Evolutionary conservation across 768 basidiomycete species (phyloP).

Genomic region (Amyloporia xantha): DNA sequence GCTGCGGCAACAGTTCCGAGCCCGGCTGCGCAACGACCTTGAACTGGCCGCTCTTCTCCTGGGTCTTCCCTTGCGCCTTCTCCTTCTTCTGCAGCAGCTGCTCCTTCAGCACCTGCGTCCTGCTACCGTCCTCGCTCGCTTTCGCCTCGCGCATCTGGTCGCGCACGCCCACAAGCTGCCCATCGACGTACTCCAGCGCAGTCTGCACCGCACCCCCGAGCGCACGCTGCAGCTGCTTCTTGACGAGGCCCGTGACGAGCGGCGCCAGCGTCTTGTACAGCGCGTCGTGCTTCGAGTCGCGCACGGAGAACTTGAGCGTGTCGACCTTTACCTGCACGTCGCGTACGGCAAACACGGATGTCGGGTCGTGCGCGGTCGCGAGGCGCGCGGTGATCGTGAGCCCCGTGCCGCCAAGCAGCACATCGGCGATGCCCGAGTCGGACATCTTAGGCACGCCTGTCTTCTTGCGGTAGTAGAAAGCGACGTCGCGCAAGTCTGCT

Average conservation of each 20-base stretch:
- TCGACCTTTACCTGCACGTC: constrained; percentile 76
- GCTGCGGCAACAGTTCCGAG: constrained; percentile 50
- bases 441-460: constrained; percentile 70
- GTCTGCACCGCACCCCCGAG: constrained; percentile 63
- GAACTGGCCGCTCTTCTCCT: constrained; percentile 56
- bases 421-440: constrained; percentile 82
- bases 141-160: constrained; percentile 66
- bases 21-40: constrained; percentile 73
- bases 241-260: constrained; percentile 75
- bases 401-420: constrained; percentile 78
- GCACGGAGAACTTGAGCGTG: constrained; percentile 81
- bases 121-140: constrained; percentile 31
- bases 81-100: constrained; percentile 36
- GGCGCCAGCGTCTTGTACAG: constrained; percentile 81
- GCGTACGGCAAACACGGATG: constrained; percentile 68
- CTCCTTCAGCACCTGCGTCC: constrained; percentile 50
- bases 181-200: constrained; percentile 82
- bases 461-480: constrained; percentile 87
- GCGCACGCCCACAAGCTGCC: constrained; percentile 80
- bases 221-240: constrained; percentile 62
- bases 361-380: constrained; percentile 50
- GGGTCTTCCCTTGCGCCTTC: constrained; percentile 33
- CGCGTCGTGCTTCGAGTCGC: constrained; percentile 86
- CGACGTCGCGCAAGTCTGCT: constrained; percentile 91
- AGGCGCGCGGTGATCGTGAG: constrained; percentile 63